A percentile compares a stretch with the other conserved stretches of the same genome.
phyloP scores from a whole-genome alignment of 169 alveolate species.

The Babesia caballi region DNA sequence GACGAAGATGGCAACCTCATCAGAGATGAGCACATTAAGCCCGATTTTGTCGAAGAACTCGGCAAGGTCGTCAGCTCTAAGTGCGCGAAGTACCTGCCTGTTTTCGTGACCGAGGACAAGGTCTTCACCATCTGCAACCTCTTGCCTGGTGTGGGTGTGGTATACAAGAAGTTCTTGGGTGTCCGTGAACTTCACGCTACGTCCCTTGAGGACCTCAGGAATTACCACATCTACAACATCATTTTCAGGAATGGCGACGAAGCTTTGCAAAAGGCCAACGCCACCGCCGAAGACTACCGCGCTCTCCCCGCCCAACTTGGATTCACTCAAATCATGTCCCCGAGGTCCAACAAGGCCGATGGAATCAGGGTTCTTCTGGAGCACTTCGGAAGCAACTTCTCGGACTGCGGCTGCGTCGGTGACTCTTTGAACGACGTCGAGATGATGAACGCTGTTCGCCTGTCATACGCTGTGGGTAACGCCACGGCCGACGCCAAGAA shows the following conservation, averaged over 20 bases:
- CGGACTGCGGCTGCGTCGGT: constrained; percentile 30
- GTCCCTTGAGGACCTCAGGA: neutral
- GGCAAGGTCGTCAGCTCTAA: neutral
- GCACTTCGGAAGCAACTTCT: neutral
- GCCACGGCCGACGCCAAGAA: constrained; percentile 26
- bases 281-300: too few relatives aligned
- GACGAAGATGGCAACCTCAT: constrained; percentile 12
- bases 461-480: constrained; percentile 47
- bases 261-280: neutral
- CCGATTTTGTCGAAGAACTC: neutral
- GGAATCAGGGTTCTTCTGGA: constrained; percentile 8
- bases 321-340: neutral
- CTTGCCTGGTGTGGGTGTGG: neutral
- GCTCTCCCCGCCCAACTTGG: too few relatives aligned
- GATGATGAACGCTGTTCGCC: neutral
- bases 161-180: neutral
- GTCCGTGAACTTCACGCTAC: neutral
- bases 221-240: neutral
- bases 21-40: neutral
- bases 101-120: neutral
- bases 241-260: neutral
- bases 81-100: neutral
- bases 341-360: constrained; percentile 4
- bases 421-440: constrained; percentile 44
- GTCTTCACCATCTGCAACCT: neutral